Base-by-base conservation (phyloP, 2,329 filamentous ascomycete genomes). In the Colletotrichum viniferum region DNA sequence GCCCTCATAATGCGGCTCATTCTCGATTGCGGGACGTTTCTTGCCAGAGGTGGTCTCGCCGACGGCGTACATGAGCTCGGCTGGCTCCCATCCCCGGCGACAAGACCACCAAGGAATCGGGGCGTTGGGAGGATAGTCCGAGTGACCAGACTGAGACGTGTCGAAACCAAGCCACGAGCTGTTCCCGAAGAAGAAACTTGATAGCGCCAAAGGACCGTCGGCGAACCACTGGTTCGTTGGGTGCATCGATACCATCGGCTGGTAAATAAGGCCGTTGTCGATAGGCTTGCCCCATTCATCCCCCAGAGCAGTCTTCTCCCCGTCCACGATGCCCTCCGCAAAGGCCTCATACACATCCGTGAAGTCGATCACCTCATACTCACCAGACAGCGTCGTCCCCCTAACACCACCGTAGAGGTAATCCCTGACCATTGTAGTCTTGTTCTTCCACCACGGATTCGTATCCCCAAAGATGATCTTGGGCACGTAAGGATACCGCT, bases 1-100 rank as follows among this genome's bases (percentile, higher is more conserved):
- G 6, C 18, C 36, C 64, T 67, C 64, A 43, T 67, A 67, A 21
- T 67, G 64, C 4, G 43, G 43, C n/a, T 52, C 43, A 6, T 52
- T 52, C 43, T 52, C 43, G 43, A 52, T 52, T 12, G 43, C 43
- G 3, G 43, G 43, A 52, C 43, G 43, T 12, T 52, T 52, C 43
- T 52, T 52, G n/a, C n/a, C 43, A 4, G 6, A 13, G 3, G 43
- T 52, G 3, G 43, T 52, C 43, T 52, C 43, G 6, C 43, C 43
- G 2, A 52, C 6, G 6, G 43, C 43, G 6, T 52, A 52, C 43
- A 52, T 52, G 1, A 52, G n/a, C n/a, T 52, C 43, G 12, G 43
- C 43, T 1, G 43, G 43, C 43, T 52, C 43, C 43, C 43, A 52
- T 21, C 43, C 43, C 2, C 43, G 43, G 10, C 43, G 43, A 21